Evolutionary conservation across 1,284 basidiomycete genomes (phyloP), one percentile per base, ranked within the genome.

Genomic region (Melampsora medusae): DNA sequence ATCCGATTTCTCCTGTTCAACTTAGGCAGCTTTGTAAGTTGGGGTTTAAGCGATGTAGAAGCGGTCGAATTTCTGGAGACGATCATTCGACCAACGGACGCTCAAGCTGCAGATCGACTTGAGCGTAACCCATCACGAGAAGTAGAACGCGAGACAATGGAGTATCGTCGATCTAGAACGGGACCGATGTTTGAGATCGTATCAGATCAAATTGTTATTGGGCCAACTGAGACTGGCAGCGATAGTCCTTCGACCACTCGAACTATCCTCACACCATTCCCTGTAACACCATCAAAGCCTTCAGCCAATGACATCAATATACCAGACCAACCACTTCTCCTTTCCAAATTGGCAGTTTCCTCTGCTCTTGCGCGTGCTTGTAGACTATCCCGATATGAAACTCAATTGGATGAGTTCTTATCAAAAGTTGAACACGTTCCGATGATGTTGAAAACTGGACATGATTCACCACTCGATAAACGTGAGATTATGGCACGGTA

Each of bases 391-490:
- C 48, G 70, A 53, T 73, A 66, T 42, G 70, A 73, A 25, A 48
- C 70, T 22, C 70, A 73, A 25, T 33, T 73, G 48, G 70, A 73
- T 25, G 49, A 66, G 46, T 73, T 73, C 28, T 61, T 73, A 22
- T 73, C 70, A 17, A 73, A 73, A 38, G 70, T 73, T 14, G 70
- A 73, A 31, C 70, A 73, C 42, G 70, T 73, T 16, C 70, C 70
- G 12, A 19, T 46, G 35, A 35, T 65, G 31, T 61, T 73, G 9
- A 73, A 73, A 35, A 17, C 48, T n/a, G 70, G 70, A 10, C 62
- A 73, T 28, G 70, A 73, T 65, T 65, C 70, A 10, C 70, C 70
- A 33, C 35, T 73, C 9, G 61, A 73, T 33, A 73, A 73, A 66
- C 28, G 53, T 28, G 62, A 73, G 35, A 73, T 73, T 38, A 50